Base-by-base conservation (phyloP, 352 stramenopile species). In the Phytophthora fragariae region DNA sequence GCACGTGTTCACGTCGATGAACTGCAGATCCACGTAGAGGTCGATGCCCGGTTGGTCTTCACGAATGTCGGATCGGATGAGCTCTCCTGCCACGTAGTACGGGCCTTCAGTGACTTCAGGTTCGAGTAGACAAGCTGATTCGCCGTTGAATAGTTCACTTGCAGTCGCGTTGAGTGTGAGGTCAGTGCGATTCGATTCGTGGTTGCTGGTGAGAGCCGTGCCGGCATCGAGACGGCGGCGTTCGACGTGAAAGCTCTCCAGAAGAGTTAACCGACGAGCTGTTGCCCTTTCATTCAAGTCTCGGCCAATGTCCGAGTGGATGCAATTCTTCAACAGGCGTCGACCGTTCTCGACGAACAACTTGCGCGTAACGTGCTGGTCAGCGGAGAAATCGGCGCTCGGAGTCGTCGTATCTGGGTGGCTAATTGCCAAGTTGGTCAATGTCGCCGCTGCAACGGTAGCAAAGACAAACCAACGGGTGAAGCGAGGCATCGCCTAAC, bases 11-110 rank as follows among this genome's bases (percentile, higher is more conserved):
- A 72, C 65, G 47, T 78, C 65, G 17, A 78, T 67, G 57, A 78
- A 64, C 57, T 78, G 65, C 27, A 75, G 10, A 21, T 73, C 71
- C 35, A 70, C 19, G 62, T 72, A 70, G 21, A 73, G 24, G n/a
- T 72, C 58, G 53, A 77, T 66, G 5, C 70, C 70, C 7, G 53
- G 50, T 66, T 77, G 64, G 39, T 73, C 33, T 60, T 73, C 64
- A 31, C 65, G 70, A 29, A 77, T 52, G 17, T 73, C 58, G 11
- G 64, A 70, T 21, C 70, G 70, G 46, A 77, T 70, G 59, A 73
- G 57, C 39, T 73, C 64, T 24, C 70, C 70, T 21, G 60, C 6
- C 17, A 77, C 62, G 27, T 77, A 77, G 64, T 77, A 77, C 27
- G 64, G 59, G 4, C 70, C 70, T 29, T 77, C 62, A 15, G 64